These are phyloP conservation scores for Ogataea paradorogensis DNA, from an alignment of 805 yeast genomes.

Conservation along the genomic window DNA sequence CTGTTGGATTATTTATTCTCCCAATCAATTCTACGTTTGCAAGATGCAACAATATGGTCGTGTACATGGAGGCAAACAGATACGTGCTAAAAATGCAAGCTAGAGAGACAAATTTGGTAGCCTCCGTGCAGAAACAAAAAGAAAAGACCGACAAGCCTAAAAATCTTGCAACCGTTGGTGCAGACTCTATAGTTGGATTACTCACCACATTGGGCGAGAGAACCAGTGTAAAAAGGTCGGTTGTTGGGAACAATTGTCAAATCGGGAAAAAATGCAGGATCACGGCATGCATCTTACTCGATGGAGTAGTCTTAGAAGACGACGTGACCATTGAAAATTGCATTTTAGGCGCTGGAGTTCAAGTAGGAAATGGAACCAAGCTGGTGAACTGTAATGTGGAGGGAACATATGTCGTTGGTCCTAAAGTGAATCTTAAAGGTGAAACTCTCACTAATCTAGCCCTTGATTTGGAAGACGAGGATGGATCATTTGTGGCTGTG, in stretches of 20 bases:
- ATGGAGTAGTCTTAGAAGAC: constrained; percentile 71
- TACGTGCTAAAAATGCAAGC: constrained; percentile 67
- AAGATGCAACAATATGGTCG: constrained; percentile 73
- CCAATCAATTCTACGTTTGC: constrained; percentile 71
- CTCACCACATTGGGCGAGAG: constrained; percentile 71
- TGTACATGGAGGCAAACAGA: constrained; percentile 89
- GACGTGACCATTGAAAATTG: constrained; percentile 81
- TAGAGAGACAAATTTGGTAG: constrained; percentile 21
- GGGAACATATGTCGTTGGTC: constrained; percentile 65
- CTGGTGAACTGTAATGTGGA: constrained; percentile 84
- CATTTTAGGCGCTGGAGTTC: constrained; percentile 69
- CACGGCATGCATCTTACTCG: constrained; percentile 79
- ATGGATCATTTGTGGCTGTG: background rate
- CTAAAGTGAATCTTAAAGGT: constrained; percentile 45
- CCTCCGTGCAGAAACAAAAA: constrained; percentile 25
- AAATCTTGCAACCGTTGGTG: constrained; percentile 74
- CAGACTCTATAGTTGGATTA: constrained; percentile 77
- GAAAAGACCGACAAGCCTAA: constrained; percentile 37
- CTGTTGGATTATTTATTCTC: constrained; percentile 65
- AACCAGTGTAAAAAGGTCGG: constrained; percentile 82
- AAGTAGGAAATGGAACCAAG: constrained; percentile 60
- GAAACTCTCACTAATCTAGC: constrained; percentile 38
- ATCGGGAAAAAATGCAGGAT: constrained; percentile 87
- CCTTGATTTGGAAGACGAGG: constrained; percentile 31
- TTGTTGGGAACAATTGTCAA: constrained; percentile 68